These are phyloP conservation scores for Chlamydomonas eustigma DNA, from an alignment of 139 green algal species.

Conservation along the genomic window DNA sequence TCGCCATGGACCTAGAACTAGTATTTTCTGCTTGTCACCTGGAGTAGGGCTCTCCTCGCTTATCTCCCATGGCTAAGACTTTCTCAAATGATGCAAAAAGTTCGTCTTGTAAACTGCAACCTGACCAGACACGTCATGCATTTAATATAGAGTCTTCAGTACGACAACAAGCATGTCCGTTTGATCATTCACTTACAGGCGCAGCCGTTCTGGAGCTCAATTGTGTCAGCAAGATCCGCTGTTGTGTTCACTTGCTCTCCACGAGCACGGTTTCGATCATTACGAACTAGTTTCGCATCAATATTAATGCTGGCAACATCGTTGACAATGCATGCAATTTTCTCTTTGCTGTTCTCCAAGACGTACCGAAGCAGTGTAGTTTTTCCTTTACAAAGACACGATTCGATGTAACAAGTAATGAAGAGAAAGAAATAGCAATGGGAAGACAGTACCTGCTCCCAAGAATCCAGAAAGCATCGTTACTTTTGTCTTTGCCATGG, in stretches of 20 bases:
- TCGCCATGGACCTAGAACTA: no score
- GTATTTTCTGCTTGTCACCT: constrained; percentile 40
- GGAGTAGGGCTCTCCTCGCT: constrained; percentile 65
- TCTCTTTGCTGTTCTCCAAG: constrained; percentile 72
- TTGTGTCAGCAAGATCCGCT: constrained; percentile 83
- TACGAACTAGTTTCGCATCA: constrained; percentile 87
- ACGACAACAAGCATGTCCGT: no score
- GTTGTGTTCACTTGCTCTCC: constrained; percentile 20
- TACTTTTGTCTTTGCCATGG: constrained; percentile 13
- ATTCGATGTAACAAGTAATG: no score
- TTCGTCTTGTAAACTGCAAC: constrained; percentile 84
- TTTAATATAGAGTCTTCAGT: no score
- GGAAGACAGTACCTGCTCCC: constrained; percentile 77
- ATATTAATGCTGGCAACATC: constrained; percentile 91
- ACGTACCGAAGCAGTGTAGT: constrained; percentile 85
- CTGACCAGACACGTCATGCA: constrained; percentile 29
- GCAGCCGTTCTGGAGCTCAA: constrained; percentile 91
- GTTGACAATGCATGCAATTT: constrained; percentile 94
- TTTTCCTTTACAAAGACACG: constrained; percentile 82
- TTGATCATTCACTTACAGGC: constrained; percentile 80
- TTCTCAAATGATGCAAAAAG: constrained; percentile 86
- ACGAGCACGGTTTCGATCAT: constrained; percentile 40
- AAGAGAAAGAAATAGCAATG: no score
- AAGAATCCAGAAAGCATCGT: constrained; percentile 49
- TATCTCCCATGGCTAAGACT: constrained; percentile 68